phyloP scores from a whole-genome alignment of 1,139 yeast genomes.

The Kodamaea fungicola region DNA sequence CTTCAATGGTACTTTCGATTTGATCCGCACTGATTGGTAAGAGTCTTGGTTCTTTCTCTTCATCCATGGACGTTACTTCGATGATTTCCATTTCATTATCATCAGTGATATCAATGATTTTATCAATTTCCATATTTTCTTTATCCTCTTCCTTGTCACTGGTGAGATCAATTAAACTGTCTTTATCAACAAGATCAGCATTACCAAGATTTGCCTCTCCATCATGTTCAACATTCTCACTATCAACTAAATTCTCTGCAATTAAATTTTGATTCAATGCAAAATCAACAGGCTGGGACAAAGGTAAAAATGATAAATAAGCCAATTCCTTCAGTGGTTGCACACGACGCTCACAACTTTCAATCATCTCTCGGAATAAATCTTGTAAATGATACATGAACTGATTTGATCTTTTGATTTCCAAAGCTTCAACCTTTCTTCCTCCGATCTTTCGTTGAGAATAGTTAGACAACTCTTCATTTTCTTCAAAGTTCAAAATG shows the following conservation, averaged over 20 bases:
- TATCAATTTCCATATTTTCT: constrained; percentile 7
- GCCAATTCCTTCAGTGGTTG: constrained; percentile 84
- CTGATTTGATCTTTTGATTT: constrained; percentile 76
- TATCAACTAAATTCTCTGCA: too few relatives aligned
- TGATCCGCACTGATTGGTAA: constrained; percentile 56
- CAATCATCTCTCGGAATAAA: constrained; percentile 68
- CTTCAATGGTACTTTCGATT: constrained; percentile 67
- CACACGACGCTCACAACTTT: constrained; percentile 60
- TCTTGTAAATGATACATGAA: constrained; percentile 70
- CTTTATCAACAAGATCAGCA: too few relatives aligned
- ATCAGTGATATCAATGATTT: constrained; percentile 8
- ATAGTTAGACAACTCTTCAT: constrained; percentile 14
- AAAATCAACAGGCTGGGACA: constrained; percentile 63
- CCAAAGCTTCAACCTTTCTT: constrained; percentile 66
- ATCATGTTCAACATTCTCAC: too few relatives aligned
- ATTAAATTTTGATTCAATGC: background rate
- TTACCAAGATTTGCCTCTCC: too few relatives aligned
- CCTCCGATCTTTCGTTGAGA: constrained; percentile 73
- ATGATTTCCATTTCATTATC: constrained; percentile 8
- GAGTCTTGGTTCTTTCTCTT: constrained; percentile 16
- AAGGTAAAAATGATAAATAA: constrained; percentile 79
- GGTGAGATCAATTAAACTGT: too few relatives aligned
- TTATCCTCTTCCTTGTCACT: background rate
- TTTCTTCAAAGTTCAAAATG: constrained; percentile 51
- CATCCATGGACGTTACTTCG: constrained; percentile 4